Conservation (phyloP, 768 basidiomycete species). For the Suillus americanus region DNA sequence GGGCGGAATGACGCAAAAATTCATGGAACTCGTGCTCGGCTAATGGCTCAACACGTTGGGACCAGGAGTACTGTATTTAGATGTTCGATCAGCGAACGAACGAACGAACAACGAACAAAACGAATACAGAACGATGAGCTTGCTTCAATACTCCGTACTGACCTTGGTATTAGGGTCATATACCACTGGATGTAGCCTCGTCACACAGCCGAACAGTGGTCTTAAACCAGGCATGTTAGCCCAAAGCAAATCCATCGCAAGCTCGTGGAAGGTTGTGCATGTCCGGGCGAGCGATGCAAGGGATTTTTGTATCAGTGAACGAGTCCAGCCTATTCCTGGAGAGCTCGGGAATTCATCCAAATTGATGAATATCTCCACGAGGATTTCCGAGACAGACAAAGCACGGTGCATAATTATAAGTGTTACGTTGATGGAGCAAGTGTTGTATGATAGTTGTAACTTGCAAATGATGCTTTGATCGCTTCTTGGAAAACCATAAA, state of each 20-base stretch:
- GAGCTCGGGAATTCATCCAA: not conserved
- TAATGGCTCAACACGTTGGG: not conserved
- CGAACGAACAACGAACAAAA: not conserved
- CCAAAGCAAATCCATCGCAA: constrained; percentile 7
- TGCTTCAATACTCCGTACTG: not conserved
- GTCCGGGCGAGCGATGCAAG: constrained; percentile 4
- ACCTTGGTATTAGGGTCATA: not conserved
- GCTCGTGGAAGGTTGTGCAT: constrained; percentile 7
- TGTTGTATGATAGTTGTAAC: not conserved
- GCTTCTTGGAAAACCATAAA: not conserved
- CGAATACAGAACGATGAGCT: not conserved
- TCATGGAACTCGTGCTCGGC: not conserved
- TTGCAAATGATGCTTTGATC: not conserved
- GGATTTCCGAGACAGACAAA: not conserved
- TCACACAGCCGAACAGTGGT: not conserved
- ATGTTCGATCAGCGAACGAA: not conserved
- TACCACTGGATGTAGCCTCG: not conserved
- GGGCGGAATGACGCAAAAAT: not conserved
- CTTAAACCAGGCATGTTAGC: not conserved
- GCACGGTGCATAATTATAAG: not conserved
- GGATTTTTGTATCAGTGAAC: not conserved
- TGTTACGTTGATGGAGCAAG: not conserved
- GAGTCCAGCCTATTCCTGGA: not conserved
- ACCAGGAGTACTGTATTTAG: not conserved
- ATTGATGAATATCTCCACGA: not conserved